Conservation (phyloP, 805 yeast genomes). For the Teunomyces atbi region DNA sequence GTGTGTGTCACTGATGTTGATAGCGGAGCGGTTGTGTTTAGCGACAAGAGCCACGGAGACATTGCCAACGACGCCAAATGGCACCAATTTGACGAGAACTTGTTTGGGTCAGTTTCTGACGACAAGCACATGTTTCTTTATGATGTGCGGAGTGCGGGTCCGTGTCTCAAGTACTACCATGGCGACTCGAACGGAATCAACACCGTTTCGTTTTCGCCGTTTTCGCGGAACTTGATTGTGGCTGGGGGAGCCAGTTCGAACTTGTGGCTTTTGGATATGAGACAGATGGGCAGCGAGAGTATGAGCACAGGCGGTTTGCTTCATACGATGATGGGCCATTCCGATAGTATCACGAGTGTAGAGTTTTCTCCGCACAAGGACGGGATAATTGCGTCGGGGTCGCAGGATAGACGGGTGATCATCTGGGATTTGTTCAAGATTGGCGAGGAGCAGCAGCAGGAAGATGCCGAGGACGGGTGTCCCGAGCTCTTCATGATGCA, state of each 20-base stretch:
- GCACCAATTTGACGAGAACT: conserved; percentile 50
- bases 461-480: conserved; percentile 87
- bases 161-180: conserved; percentile 24
- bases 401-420: conserved; percentile 73
- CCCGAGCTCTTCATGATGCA: conserved; percentile 90
- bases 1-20: conserved; percentile 60
- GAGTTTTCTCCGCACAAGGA: conserved; percentile 80
- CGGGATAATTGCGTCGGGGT: conserved; percentile 74
- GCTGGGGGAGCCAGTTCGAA: conserved; percentile 70
- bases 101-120: conserved; percentile 74
- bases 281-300: conserved; percentile 34
- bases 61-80: conserved; percentile 78
- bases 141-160: conserved; percentile 46
- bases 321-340: conserved; percentile 80
- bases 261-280: conserved; percentile 61
- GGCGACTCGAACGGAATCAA: conserved; percentile 48
- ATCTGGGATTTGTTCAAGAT: conserved; percentile 78
- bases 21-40: conserved; percentile 10
- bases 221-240: conserved; percentile 58
- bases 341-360: conserved; percentile 64
- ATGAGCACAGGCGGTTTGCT: conserved; percentile 33
- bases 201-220: conserved; percentile 63
- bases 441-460: conserved; percentile 83
- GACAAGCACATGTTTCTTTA: conserved; percentile 55
- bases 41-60: conserved; percentile 41